Conservation (phyloP, 352 stramenopile species). For the Phytophthora citrophthora region DNA sequence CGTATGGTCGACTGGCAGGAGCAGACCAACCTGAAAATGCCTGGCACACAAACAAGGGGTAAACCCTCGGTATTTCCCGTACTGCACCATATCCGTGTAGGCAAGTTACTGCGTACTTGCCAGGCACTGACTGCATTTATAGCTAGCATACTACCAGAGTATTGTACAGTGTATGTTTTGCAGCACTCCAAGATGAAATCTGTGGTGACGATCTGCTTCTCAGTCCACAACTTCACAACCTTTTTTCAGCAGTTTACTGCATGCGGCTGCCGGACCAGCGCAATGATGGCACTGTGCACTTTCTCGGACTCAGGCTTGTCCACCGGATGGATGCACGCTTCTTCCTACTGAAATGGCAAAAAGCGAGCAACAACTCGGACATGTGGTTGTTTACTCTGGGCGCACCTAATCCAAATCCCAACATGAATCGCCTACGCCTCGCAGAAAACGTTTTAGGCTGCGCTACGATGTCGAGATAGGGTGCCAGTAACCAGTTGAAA, state of each 20-base stretch:
- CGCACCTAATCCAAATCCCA: constrained; percentile 22
- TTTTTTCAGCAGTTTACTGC: constrained; percentile 28
- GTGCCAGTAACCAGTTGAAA: constrained; percentile 8
- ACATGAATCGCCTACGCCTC: constrained; percentile 13
- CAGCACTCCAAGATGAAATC: background rate
- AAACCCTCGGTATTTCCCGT: background rate
- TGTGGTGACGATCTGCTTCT: constrained; percentile 4
- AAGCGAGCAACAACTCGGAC: constrained; percentile 12
- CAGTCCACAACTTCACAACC: constrained; percentile 9
- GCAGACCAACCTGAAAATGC: background rate
- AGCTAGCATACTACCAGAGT: background rate
- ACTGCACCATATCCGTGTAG: no score
- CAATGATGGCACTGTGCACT: constrained; percentile 19
- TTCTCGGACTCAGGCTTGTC: constrained; percentile 7
- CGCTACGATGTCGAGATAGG: background rate
- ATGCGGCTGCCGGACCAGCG: constrained; percentile 11
- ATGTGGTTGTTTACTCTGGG: constrained; percentile 21
- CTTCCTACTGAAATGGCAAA: constrained; percentile 31
- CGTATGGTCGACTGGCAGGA: constrained; percentile 1
- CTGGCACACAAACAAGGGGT: no score
- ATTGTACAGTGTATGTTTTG: background rate
- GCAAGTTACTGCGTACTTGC: no score
- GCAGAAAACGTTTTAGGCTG: constrained; percentile 10
- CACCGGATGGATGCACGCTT: constrained; percentile 21
- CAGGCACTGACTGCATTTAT: no score